Conservation (phyloP, 305 asterid species). For the Solanum aculeatissimum region DNA sequence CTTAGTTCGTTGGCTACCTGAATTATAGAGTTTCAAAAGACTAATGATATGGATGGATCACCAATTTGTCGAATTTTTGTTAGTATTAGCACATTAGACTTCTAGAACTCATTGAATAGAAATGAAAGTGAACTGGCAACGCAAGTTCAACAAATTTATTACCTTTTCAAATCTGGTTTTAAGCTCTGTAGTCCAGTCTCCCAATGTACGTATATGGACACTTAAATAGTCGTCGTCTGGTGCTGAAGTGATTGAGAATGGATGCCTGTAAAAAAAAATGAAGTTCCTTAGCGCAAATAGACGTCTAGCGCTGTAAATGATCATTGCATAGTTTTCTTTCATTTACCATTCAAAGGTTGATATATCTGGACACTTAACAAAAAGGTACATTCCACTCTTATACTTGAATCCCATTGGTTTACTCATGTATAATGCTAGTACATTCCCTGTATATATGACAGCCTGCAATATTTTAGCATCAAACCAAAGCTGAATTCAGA, state of each 20-base stretch:
- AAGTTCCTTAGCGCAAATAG: background rate
- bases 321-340: background rate
- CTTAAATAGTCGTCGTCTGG: conserved; percentile 79
- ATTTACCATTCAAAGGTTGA: conserved; percentile 73
- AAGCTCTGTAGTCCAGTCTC: conserved; percentile 96
- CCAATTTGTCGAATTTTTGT: background rate
- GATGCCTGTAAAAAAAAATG: conserved; percentile 48
- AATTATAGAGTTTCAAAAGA: background rate
- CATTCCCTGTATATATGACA: conserved; percentile 75
- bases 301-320: background rate
- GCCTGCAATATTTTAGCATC: conserved; percentile 38
- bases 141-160: background rate
- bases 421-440: conserved; percentile 81
- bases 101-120: background rate
- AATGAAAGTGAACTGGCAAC: background rate
- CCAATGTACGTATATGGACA: conserved; percentile 74
- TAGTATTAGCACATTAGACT: background rate
- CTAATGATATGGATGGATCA: background rate
- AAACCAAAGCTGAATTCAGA: background rate
- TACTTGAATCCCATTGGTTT: conserved; percentile 76
- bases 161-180: conserved; percentile 55
- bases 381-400: conserved; percentile 95
- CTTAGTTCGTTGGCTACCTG: background rate
- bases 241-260: conserved; percentile 97
- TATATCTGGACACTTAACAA: conserved; percentile 75